These are phyloP conservation scores for Phytophthora multivora DNA, from an alignment of 352 stramenopile species.

Conservation along the genomic window DNA sequence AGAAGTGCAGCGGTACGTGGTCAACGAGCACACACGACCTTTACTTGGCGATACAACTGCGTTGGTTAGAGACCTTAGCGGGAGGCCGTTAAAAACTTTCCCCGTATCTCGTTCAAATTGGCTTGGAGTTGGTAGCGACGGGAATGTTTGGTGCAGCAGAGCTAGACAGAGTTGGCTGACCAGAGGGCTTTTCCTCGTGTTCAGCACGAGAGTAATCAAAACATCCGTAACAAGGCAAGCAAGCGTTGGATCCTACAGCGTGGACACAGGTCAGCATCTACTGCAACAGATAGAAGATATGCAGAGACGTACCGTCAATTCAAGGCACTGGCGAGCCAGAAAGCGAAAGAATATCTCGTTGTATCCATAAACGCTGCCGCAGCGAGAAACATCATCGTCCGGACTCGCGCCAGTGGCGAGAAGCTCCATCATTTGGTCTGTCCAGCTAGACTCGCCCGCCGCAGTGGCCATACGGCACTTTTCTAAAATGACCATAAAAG, in stretches of 20 bases:
- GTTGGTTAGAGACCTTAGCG: slow-evolving; percentile 36
- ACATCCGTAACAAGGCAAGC: slow-evolving; percentile 47
- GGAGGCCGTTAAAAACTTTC: slow-evolving; percentile 32
- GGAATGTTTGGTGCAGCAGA: slow-evolving; percentile 66
- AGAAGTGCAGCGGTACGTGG: slow-evolving; percentile 49
- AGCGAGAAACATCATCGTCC: slow-evolving; percentile 20
- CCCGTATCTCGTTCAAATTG: slow-evolving; percentile 19
- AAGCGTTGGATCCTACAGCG: slow-evolving; percentile 51
- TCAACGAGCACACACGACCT: slow-evolving; percentile 42
- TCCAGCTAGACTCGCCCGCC: slow-evolving; percentile 30
- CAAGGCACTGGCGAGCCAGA: slow-evolving; percentile 49
- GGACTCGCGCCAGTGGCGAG: slow-evolving; percentile 35
- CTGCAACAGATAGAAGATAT: not conserved
- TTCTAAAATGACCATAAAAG: slow-evolving; percentile 45
- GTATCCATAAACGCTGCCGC: slow-evolving; percentile 5
- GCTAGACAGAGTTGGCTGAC: slow-evolving; percentile 61
- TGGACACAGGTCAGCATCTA: not conserved
- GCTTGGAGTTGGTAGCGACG: slow-evolving; percentile 12
- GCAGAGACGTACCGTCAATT: slow-evolving; percentile 44
- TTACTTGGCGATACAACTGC: slow-evolving; percentile 38
- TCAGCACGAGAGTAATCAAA: slow-evolving; percentile 42
- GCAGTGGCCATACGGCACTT: slow-evolving; percentile 29
- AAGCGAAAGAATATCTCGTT: slow-evolving; percentile 55
- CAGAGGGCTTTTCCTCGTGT: slow-evolving; percentile 46
- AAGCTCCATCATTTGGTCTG: slow-evolving; percentile 37